Conservation (phyloP, 1,284 basidiomycete genomes). For the Schizophyllum amplum region DNA sequence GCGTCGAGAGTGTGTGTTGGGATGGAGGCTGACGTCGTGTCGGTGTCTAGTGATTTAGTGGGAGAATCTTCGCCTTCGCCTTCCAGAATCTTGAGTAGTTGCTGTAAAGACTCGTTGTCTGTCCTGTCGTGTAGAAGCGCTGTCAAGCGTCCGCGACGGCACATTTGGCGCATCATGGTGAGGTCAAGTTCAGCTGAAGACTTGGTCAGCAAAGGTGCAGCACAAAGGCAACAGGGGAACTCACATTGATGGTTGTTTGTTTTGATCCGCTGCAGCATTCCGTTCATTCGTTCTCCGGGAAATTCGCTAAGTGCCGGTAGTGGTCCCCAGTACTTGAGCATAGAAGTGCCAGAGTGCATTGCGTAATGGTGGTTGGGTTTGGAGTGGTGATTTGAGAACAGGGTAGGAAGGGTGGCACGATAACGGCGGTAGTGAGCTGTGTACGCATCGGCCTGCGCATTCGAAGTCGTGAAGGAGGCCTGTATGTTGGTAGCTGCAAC, state of each 20-base stretch:
- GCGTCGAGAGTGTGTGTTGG: too few relatives aligned
- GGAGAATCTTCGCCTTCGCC: too few relatives aligned
- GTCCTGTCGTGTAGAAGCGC: constrained; percentile 1
- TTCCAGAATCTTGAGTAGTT: too few relatives aligned
- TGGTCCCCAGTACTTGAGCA: constrained; percentile 26
- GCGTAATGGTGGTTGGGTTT: constrained; percentile 29
- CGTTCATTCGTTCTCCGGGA: constrained; percentile 23
- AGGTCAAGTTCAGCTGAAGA: constrained; percentile 7
- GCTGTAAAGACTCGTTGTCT: too few relatives aligned
- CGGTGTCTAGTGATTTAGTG: too few relatives aligned
- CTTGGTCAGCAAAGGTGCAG: neutral
- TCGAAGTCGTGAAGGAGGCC: constrained; percentile 2
- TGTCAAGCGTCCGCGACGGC: constrained; percentile 1
- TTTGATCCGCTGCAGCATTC: constrained; percentile 21
- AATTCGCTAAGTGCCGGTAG: constrained; percentile 21
- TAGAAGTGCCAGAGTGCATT: constrained; percentile 21
- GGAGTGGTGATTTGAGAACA: constrained; percentile 19
- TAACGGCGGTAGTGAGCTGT: neutral
- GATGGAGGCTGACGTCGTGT: too few relatives aligned
- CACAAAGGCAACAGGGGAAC: neutral
- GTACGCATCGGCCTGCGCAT: constrained; percentile 1
- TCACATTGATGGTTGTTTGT: constrained; percentile 6
- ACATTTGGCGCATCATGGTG: constrained; percentile 6
- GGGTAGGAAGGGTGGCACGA: constrained; percentile 3
- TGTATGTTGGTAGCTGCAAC: constrained; percentile 7